Evolutionary conservation across 1,284 basidiomycete species (phyloP), one percentile per base, ranked within the genome.

Genomic region (Salmacisia buchloeana): DNA sequence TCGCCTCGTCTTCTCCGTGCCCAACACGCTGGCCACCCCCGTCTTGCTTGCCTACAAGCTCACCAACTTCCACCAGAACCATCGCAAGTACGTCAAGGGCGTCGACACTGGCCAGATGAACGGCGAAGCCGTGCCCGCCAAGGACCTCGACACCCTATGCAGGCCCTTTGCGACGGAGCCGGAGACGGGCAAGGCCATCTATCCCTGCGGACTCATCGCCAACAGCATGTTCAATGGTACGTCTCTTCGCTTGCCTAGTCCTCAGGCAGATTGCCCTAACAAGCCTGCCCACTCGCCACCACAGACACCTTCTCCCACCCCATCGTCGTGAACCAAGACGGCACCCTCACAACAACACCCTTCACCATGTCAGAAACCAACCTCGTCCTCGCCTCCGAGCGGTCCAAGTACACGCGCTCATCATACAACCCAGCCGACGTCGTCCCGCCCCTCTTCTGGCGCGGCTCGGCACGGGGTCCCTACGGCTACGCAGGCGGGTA

Each of bases 181-280:
- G 31, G 59, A 34, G 15, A 64, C 68, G 18, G 62, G 63, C 63
- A 70, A 70, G 58, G 66, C 72, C 60, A 69, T 77, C 67, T 99
- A 94, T 79, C 96, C 96, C 0, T 99, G 96, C 74, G 96, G 96
- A 38, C 83, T 98, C 67, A 96, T 99, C 69, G 96, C 96, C 58
- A 99, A 99, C 82, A 94, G 92, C 18, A 64, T 93, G 6, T 99
- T 97, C 84, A 99, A 99, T 77, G 94, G 91, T 90, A 60, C 35
- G 85, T 76, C n/a, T 18, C 33, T 21, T 25, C 27, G 7, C 54
- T 57, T 13, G n/a, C 15, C 13, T 9, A 13, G 18, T 34, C 29
- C 52, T 9, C 10, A 29, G 6, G 18, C 15, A 34, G 9, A 9
- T 18, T 1, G 12, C 15, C 52, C 18, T 29, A 27, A 29, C 52